phyloP scores from a whole-genome alignment of 306 rosid species.

The Alnus rubra region DNA sequence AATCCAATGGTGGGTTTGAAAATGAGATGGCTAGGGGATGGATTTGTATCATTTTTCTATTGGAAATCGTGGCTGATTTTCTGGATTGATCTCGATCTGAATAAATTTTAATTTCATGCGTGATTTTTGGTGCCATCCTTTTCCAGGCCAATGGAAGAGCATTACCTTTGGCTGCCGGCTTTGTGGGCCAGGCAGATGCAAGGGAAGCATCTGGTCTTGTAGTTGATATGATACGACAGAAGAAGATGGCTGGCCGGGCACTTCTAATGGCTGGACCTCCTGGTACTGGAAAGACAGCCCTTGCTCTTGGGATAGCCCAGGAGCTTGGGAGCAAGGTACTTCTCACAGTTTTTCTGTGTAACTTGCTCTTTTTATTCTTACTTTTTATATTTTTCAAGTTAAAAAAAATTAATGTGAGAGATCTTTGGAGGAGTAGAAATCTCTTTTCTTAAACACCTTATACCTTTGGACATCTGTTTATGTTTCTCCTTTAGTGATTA shows the following conservation, averaged over 20 bases:
- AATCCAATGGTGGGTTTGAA: no score
- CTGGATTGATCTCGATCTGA: slow-evolving; percentile 1
- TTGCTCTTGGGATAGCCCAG: slow-evolving; percentile 91
- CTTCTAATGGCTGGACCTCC: slow-evolving; percentile 97
- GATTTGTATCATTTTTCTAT: no score
- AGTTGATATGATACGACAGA: slow-evolving; percentile 94
- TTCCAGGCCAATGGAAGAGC: slow-evolving; percentile 73
- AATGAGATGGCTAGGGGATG: no score
- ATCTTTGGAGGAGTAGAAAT: no score
- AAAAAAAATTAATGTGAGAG: no score
- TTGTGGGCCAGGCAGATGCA: slow-evolving; percentile 94
- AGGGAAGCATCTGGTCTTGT: slow-evolving; percentile 93
- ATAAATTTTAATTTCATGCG: not conserved
- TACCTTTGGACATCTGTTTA: no score
- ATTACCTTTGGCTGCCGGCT: slow-evolving; percentile 77
- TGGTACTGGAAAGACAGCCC: slow-evolving; percentile 94
- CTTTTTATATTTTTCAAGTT: no score
- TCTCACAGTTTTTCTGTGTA: slow-evolving; percentile 2
- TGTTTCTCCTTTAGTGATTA: no score
- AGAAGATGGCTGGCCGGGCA: slow-evolving; percentile 98
- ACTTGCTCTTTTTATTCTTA: not conserved
- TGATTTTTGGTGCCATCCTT: slow-evolving; percentile 7
- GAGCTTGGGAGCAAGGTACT: slow-evolving; percentile 97
- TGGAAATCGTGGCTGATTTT: not conserved
- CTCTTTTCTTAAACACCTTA: no score